Percentiles rank a stretch among this genome's conserved stretches.
Evolutionary conservation across 768 basidiomycete genomes (phyloP).

Genomic region (Boletus pseudopeckii): DNA sequence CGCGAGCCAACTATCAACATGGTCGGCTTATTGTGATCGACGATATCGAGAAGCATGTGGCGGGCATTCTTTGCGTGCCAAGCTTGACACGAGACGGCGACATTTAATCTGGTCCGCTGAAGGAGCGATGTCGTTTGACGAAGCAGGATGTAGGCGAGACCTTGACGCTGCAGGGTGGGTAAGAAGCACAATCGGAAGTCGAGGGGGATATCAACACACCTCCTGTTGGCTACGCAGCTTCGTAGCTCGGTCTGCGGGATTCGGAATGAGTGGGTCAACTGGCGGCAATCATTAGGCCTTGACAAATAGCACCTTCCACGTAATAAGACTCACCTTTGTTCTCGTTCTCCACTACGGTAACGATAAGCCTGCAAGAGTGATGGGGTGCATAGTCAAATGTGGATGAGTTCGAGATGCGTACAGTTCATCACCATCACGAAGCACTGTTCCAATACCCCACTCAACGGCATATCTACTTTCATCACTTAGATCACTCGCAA

Average conservation of each 20-base stretch:
- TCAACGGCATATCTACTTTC: conserved; percentile 94
- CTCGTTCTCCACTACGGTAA: conserved; percentile 92
- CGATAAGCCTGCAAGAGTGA: conserved; percentile 54
- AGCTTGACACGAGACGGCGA: conserved; percentile 87
- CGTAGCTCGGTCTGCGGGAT: conserved; percentile 65
- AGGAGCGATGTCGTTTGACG: conserved; percentile 87
- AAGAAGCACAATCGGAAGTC: conserved; percentile 6
- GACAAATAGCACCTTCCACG: not conserved
- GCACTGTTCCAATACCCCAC: conserved; percentile 96
- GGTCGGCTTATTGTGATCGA: conserved; percentile 81
- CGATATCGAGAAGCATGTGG: conserved; percentile 88
- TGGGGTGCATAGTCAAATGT: not conserved
- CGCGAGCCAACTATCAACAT: conserved; percentile 97
- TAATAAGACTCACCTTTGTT: conserved; percentile 58
- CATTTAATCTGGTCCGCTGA: conserved; percentile 86
- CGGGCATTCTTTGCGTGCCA: conserved; percentile 96
- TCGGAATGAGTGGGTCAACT: conserved; percentile 71
- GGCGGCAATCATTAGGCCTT: conserved; percentile 5
- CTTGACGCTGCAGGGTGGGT: conserved; percentile 64
- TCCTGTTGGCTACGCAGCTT: conserved; percentile 92
- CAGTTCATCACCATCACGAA: conserved; percentile 93
- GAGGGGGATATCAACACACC: conserved; percentile 39
- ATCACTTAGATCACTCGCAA: conserved; percentile 93
- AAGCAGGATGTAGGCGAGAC: conserved; percentile 79
- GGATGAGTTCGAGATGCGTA: conserved; percentile 24